phyloP scores from a whole-genome alignment of 495 filamentous ascomycete species.

The Acidiella bohemica region DNA sequence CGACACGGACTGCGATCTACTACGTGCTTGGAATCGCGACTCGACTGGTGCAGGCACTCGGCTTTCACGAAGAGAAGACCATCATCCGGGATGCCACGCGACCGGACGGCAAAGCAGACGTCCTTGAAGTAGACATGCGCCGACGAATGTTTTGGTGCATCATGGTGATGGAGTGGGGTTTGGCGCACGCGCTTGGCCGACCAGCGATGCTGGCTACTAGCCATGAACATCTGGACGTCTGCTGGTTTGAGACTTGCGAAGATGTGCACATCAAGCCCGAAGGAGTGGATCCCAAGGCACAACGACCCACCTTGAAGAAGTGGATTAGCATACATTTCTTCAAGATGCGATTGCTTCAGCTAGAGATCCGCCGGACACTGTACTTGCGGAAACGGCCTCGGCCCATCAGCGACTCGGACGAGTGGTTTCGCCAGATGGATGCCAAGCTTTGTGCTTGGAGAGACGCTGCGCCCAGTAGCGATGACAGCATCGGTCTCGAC shows the following conservation, averaged over 20 bases:
- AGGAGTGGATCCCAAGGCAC: conserved; percentile 54
- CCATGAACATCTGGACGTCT: conserved; percentile 66
- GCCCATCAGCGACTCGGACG: conserved; percentile 60
- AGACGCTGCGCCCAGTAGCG: conserved; percentile 43
- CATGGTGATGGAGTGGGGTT: conserved; percentile 68
- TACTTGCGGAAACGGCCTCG: conserved; percentile 66
- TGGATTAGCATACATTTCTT: conserved; percentile 81
- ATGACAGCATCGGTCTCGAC: conserved; percentile 50
- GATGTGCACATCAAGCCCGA: conserved; percentile 68
- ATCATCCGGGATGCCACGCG: conserved; percentile 35
- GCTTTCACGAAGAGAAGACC: conserved; percentile 72
- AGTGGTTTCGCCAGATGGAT: conserved; percentile 75
- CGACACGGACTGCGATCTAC: conserved; percentile 77
- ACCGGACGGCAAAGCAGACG: conserved; percentile 37
- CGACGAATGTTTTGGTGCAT: conserved; percentile 78
- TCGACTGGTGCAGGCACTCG: conserved; percentile 73
- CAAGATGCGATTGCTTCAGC: conserved; percentile 76
- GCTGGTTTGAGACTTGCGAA: conserved; percentile 63
- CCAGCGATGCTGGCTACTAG: conserved; percentile 68
- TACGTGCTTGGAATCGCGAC: conserved; percentile 80
- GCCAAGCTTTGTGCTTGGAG: conserved; percentile 64
- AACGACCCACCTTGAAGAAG: conserved; percentile 54
- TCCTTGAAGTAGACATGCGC: conserved; percentile 72
- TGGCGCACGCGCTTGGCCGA: conserved; percentile 74
- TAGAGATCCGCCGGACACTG: conserved; percentile 69